Conservation (phyloP, 2,329 filamentous ascomycete genomes). For the Pyrenophora graminea region DNA sequence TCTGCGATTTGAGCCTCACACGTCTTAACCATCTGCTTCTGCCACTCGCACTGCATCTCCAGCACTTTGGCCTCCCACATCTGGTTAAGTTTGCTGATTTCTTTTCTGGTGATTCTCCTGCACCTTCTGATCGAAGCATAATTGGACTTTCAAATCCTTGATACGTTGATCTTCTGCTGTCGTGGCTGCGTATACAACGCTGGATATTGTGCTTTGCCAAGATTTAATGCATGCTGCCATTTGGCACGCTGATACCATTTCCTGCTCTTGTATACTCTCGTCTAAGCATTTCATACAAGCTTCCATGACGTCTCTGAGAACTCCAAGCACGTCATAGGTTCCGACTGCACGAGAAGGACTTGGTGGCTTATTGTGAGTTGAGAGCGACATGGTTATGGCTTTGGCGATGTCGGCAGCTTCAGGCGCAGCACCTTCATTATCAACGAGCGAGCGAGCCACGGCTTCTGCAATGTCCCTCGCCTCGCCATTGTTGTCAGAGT, state of each 20-base stretch:
- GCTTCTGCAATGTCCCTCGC: conserved; percentile 8
- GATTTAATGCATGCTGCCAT: background rate
- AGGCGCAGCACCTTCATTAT: background rate
- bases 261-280: background rate
- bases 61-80: conserved; percentile 1
- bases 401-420: background rate
- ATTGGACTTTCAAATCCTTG: background rate
- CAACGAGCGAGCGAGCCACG: conserved; percentile 5
- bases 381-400: conserved; percentile 1
- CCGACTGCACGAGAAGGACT: background rate
- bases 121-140: conserved; percentile 4
- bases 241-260: background rate
- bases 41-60: conserved; percentile 1
- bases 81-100: background rate
- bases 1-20: background rate
- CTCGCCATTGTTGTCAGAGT: background rate
- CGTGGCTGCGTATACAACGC: background rate
- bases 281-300: background rate
- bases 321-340: background rate
- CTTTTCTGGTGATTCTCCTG: background rate
- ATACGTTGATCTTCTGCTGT: conserved; percentile 2
- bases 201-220: conserved; percentile 1
- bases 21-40: background rate
- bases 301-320: background rate
- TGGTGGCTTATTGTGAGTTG: background rate